Conservation (phyloP, 2,329 filamentous ascomycete genomes). For the Waltergamsia citrina region DNA sequence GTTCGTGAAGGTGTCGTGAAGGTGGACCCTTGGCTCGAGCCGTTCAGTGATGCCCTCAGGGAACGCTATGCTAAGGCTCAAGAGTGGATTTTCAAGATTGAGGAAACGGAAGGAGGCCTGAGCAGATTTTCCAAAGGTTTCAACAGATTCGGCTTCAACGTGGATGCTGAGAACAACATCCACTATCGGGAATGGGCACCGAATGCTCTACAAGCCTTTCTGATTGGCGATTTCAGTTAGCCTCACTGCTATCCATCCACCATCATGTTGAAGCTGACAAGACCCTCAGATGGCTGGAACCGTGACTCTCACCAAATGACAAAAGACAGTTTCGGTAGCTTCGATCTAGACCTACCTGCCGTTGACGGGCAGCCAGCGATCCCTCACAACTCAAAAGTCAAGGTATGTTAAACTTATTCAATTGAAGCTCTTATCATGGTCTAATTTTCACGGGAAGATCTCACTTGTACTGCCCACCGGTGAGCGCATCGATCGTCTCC, state of each 20-base stretch:
- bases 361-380: constrained; percentile 69
- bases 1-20: constrained; percentile 61
- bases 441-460: too few species aligned
- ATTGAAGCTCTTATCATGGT: too few species aligned
- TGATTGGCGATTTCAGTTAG: constrained; percentile 92
- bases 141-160: constrained; percentile 79
- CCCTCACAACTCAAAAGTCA: constrained; percentile 89
- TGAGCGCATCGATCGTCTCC: constrained; percentile 77
- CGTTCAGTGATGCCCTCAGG: constrained; percentile 70
- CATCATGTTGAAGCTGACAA: constrained; percentile 13
- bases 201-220: constrained; percentile 72
- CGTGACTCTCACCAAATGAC: constrained; percentile 77
- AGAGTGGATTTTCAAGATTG: constrained; percentile 77
- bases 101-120: constrained; percentile 77
- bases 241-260: constrained; percentile 3
- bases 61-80: constrained; percentile 71
- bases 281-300: constrained; percentile 68
- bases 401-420: too few species aligned
- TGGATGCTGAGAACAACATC: constrained; percentile 74
- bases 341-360: constrained; percentile 70
- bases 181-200: constrained; percentile 94
- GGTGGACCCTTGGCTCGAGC: constrained; percentile 82
- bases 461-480: constrained; percentile 72
- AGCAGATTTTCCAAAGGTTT: constrained; percentile 86
- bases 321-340: constrained; percentile 77